These are phyloP conservation scores for Lentinula guzmanii DNA, from an alignment of 768 basidiomycete species.

Conservation along the genomic window DNA sequence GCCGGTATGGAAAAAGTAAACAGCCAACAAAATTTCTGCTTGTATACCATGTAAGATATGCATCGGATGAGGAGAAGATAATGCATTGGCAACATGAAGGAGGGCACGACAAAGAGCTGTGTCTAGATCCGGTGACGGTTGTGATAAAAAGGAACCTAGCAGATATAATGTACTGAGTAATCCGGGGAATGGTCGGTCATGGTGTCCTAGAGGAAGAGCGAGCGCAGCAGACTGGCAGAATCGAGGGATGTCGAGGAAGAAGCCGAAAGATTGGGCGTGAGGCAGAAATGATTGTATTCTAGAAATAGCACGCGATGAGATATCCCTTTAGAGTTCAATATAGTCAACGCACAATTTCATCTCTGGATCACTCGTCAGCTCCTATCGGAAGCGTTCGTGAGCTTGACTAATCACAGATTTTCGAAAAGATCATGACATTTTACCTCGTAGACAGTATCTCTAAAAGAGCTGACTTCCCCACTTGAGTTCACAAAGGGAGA, in stretches of 20 bases:
- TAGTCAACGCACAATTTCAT: neutral
- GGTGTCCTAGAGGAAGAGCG: conserved; percentile 32
- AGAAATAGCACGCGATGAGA: neutral
- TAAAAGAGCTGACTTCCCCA: neutral
- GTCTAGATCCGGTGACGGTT: neutral
- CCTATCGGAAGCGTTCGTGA: neutral
- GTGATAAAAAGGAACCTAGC: conserved; percentile 40
- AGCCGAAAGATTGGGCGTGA: conserved; percentile 52
- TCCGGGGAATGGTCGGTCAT: conserved; percentile 40
- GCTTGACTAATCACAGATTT: neutral
- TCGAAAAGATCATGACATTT: no score
- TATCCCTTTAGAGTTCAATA: no score
- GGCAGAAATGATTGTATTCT: conserved; percentile 57
- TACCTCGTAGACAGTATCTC: neutral
- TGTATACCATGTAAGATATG: conserved; percentile 26
- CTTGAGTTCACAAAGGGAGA: neutral
- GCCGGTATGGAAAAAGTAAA: conserved; percentile 35
- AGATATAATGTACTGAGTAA: conserved; percentile 45
- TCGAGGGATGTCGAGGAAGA: conserved; percentile 52
- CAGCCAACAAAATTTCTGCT: conserved; percentile 32
- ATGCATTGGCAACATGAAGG: conserved; percentile 18
- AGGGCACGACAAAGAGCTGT: conserved; percentile 26
- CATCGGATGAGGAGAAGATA: conserved; percentile 15
- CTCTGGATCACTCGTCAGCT: neutral
- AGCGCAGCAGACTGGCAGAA: conserved; percentile 42